Evolutionary conservation across 1,284 basidiomycete genomes (phyloP).

Genomic region (Inonotus hispidus): DNA sequence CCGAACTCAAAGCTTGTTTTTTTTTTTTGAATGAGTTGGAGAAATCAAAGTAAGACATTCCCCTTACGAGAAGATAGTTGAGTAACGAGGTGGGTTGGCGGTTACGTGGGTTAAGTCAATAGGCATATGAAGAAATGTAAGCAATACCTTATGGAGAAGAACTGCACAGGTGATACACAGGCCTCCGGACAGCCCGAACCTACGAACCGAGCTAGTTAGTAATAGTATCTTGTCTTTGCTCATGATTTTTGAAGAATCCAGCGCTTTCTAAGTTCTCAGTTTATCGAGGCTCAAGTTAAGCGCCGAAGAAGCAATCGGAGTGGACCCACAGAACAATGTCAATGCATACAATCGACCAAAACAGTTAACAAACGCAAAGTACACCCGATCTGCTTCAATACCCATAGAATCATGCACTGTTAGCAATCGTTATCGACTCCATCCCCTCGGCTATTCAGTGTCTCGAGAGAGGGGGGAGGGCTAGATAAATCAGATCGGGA

Average conservation of each 20-base stretch:
- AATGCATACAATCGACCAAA: neutral
- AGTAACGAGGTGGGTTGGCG: too few relatives aligned
- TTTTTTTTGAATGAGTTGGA: neutral
- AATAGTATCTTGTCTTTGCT: neutral
- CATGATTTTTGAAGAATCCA: neutral
- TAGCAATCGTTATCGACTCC: slow-evolving; percentile 13
- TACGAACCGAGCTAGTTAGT: neutral
- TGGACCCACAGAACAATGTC: slow-evolving; percentile 13
- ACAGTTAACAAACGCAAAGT: neutral
- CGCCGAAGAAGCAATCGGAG: neutral
- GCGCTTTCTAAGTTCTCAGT: neutral
- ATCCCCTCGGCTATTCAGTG: slow-evolving; percentile 1
- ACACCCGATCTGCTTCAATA: neutral
- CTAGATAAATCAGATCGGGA: slow-evolving; percentile 6
- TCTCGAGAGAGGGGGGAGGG: slow-evolving; percentile 1
- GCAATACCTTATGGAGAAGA: neutral
- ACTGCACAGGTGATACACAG: neutral
- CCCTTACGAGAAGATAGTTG: too few relatives aligned
- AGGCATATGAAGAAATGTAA: too few relatives aligned
- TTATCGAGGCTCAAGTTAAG: neutral
- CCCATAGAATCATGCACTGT: neutral
- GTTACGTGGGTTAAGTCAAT: too few relatives aligned
- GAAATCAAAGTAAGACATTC: neutral
- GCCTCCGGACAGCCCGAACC: neutral
- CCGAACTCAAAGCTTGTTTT: neutral